Evolutionary conservation across 2,329 filamentous ascomycete genomes (phyloP).

Genomic region (Cladophialophora immunda): DNA sequence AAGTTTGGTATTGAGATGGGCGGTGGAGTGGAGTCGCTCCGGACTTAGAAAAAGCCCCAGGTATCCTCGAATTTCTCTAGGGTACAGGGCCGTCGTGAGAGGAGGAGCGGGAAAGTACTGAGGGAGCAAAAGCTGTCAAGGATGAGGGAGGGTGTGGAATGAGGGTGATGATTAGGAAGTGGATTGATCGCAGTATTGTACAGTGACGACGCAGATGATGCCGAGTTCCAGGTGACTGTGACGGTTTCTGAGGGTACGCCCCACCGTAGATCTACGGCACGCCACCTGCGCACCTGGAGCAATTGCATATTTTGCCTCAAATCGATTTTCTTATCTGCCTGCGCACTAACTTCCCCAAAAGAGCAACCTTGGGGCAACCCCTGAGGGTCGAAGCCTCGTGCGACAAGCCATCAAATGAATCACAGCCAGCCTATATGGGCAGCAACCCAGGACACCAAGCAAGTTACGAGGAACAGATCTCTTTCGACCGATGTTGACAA

Average conservation of each 20-base stretch:
- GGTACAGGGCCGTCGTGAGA: not conserved
- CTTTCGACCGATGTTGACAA: conserved; percentile 21
- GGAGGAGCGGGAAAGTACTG: not conserved
- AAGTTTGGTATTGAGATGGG: not conserved
- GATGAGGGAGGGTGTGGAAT: conserved; percentile 2
- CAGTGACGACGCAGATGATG: conserved; percentile 19
- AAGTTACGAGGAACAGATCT: not conserved
- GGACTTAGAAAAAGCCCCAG: not conserved
- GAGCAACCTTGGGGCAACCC: not conserved
- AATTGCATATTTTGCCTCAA: not conserved
- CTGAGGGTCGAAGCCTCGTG: conserved; percentile 12
- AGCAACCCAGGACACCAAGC: not conserved
- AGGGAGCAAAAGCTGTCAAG: not conserved
- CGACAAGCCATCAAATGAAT: not conserved
- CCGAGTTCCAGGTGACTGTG: not conserved
- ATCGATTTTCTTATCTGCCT: conserved; percentile 9
- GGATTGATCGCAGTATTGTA: conserved; percentile 8
- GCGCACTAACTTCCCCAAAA: conserved; percentile 5
- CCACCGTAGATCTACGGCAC: not conserved
- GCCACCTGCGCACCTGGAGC: not conserved
- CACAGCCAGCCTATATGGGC: not conserved
- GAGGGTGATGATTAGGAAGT: conserved; percentile 21
- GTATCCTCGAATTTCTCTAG: not conserved
- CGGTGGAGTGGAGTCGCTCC: not conserved
- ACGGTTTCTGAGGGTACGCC: not conserved